Base-by-base conservation (phyloP, 148 eudicot species). In the Agrostemma githago region DNA sequence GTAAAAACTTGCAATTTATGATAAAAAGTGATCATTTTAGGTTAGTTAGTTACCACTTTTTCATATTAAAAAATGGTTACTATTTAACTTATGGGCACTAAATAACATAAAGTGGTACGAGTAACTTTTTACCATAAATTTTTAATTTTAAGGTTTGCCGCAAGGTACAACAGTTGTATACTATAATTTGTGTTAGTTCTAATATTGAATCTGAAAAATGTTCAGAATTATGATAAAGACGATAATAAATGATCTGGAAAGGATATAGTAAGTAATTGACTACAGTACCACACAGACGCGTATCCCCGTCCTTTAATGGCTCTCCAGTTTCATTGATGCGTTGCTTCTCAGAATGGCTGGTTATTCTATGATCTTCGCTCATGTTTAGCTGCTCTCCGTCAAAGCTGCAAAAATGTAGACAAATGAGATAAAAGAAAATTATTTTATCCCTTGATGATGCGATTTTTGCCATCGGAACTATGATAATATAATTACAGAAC, bases 341-440 rank as follows among this genome's bases (percentile, higher is more conserved):
- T 63, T 86, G 87, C 77, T 91, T 90, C 80, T 92, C 99, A 34
- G 92, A 86, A 75, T 68, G 51, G 77, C 97, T 95, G 61, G 87
- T 81, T 79, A 95, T 82, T 80, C 97, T 85, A 80, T 95, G 99
- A 84, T 95, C 99, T 84, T 92, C 99, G 20, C 96, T 84, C 96
- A 95, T 86, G 82, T 90, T 90, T 71, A 86, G 80, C 80, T 82
- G 97, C 74, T 84, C 88, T 59, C 90, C 97, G 44, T 84, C 84
- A 75, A 90, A 81, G 82, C 99, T 95, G 91, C 76, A 57, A 84
- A 51, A 72, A 42, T 21, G 57, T 70, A 15, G 21, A 61, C 6
- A 69, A 9, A 68, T 42, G 10, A 14, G 16, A 6, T 39, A 75
- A 21, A 39, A n/a, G 14, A 46, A 66, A 75, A 48, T 26, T 38